Conservation (phyloP, 2,329 filamentous ascomycete genomes). For the Scolecobasidium constrictum region DNA sequence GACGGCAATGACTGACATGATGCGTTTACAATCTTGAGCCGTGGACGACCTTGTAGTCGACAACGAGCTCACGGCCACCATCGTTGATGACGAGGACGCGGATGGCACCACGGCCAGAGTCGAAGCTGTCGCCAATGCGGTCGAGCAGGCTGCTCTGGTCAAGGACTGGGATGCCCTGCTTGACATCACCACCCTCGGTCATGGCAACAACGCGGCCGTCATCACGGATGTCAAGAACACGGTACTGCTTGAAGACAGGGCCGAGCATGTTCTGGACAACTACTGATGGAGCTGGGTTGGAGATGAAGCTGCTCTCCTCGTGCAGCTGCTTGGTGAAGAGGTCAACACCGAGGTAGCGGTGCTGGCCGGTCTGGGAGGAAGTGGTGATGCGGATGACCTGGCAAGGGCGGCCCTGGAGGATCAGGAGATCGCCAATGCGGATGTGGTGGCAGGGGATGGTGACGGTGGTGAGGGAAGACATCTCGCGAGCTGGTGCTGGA, state of each 20-base stretch:
- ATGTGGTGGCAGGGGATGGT: conserved; percentile 99
- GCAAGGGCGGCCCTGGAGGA: conserved; percentile 97
- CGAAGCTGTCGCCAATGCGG: conserved; percentile 74
- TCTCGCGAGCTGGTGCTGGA: conserved; percentile 8
- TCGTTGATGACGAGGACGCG: conserved; percentile 94
- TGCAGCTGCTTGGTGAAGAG: conserved; percentile 99
- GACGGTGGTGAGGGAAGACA: conserved; percentile 68
- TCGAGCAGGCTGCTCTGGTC: conserved; percentile 85
- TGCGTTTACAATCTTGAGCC: conserved; percentile 48
- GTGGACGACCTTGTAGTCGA: conserved; percentile 99
- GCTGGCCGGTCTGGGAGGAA: conserved; percentile 94
- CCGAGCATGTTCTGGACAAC: conserved; percentile 99
- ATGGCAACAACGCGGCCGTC: conserved; percentile 78
- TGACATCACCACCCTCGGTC: conserved; percentile 98
- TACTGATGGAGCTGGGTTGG: conserved; percentile 91
- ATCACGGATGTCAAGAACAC: conserved; percentile 92
- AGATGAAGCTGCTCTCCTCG: conserved; percentile 96
- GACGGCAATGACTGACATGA: background rate
- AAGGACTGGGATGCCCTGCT: conserved; percentile 86
- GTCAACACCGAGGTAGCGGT: conserved; percentile 99
- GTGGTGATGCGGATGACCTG: conserved; percentile 99
- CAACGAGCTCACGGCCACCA: conserved; percentile 82
- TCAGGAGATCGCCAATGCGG: conserved; percentile 95
- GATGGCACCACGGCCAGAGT: conserved; percentile 84
- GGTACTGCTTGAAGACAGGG: conserved; percentile 99